These are phyloP conservation scores for Candida ipomoeae DNA, from an alignment of 805 yeast species.

Conservation along the genomic window DNA sequence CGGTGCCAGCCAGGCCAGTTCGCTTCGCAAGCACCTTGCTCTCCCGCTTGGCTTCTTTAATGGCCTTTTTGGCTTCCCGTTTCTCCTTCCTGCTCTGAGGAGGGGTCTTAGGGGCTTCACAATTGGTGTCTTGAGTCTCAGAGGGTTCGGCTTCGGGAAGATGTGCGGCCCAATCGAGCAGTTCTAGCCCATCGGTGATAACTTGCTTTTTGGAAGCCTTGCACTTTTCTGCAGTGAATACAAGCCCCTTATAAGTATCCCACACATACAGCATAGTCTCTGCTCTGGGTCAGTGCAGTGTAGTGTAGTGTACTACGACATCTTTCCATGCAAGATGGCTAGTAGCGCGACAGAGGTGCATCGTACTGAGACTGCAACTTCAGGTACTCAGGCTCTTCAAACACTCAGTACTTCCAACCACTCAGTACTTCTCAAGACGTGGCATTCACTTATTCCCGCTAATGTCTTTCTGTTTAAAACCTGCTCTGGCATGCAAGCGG, in stretches of 20 bases:
- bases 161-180: constrained; percentile 11
- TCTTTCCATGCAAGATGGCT: neutral
- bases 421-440: neutral
- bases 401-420: neutral
- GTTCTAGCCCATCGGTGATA: constrained; percentile 12
- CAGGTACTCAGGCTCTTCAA: neutral
- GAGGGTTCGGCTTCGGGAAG: neutral
- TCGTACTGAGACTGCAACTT: neutral
- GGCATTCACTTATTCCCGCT: too few relatives aligned
- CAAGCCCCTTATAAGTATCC: constrained; percentile 19
- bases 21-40: neutral
- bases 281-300: neutral
- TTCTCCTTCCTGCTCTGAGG: constrained; percentile 10
- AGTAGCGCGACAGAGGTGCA: constrained; percentile 2
- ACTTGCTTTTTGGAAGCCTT: neutral
- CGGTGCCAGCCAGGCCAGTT: neutral
- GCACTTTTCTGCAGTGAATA: constrained; percentile 9
- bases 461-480: neutral
- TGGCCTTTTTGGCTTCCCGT: constrained; percentile 4
- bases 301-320: neutral
- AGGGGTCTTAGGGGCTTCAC: neutral
- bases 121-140: neutral
- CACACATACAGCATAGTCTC: constrained; percentile 13
- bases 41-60: neutral
- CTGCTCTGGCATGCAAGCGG: constrained; percentile 1